These are phyloP conservation scores for Fusarium xylarioides DNA, from an alignment of 2,329 filamentous ascomycete genomes.

Conservation along the genomic window DNA sequence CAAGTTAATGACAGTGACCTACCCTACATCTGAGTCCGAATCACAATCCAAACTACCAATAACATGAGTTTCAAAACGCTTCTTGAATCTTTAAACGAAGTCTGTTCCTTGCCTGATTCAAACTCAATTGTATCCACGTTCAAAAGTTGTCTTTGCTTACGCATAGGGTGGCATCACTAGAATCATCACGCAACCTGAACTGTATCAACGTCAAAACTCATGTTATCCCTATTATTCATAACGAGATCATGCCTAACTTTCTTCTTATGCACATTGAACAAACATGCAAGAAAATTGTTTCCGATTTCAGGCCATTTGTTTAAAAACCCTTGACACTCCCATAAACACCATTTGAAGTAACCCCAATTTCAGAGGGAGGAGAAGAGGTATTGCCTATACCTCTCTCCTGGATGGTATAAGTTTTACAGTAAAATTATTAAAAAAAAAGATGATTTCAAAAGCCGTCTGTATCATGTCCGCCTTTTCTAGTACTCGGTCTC, in stretches of 20 bases:
- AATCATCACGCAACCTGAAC: background rate
- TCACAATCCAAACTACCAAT: background rate
- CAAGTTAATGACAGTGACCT: fast-evolving
- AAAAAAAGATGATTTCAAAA: conserved; percentile 32
- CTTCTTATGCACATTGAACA: conserved; percentile 20
- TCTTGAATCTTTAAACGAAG: background rate
- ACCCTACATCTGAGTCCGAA: background rate
- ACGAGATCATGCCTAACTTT: conserved; percentile 34
- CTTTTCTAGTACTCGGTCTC: conserved; percentile 31
- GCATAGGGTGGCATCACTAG: background rate
- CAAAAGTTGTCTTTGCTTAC: too few relatives aligned
- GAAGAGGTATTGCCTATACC: conserved; percentile 22
- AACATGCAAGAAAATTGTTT: conserved; percentile 34
- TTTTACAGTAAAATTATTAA: conserved; percentile 41
- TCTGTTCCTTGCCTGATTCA: too few relatives aligned
- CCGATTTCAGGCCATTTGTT: conserved; percentile 28
- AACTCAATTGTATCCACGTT: background rate
- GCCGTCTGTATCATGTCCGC: conserved; percentile 29
- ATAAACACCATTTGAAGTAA: conserved; percentile 37
- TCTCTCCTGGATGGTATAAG: conserved; percentile 38
- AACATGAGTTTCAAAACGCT: background rate
- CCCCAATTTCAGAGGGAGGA: conserved; percentile 12
- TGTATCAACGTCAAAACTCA: background rate
- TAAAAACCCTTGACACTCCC: conserved; percentile 34
- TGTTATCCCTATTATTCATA: conserved; percentile 31